A percentile compares a stretch with the other conserved stretches of the same genome.
Conservation (phyloP, 2,329 filamentous ascomycete genomes). For the Phaeosphaeriaceae sp. region DNA sequence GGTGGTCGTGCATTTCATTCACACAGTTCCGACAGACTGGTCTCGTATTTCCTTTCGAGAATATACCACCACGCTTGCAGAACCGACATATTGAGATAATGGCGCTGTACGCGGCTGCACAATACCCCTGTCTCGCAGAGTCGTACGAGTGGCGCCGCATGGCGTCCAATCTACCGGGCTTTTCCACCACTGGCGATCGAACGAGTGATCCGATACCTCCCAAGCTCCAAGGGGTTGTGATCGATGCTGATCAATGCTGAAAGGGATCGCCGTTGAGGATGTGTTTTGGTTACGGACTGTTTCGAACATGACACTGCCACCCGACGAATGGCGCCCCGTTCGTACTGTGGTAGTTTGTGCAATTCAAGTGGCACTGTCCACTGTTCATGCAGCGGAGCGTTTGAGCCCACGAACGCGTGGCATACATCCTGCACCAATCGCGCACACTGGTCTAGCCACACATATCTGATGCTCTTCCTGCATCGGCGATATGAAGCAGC, state of each 20-base stretch:
- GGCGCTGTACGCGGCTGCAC: conserved; percentile 37
- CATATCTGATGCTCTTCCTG: neutral
- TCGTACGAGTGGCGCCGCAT: conserved; percentile 39
- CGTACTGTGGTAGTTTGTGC: conserved; percentile 12
- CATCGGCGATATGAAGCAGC: conserved; percentile 1
- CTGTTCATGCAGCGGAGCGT: conserved; percentile 11
- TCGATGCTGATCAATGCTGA: conserved; percentile 34
- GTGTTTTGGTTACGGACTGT: conserved; percentile 20
- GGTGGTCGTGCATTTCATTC: neutral
- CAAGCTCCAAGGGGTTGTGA: conserved; percentile 25
- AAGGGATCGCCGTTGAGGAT: conserved; percentile 22
- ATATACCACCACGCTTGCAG: conserved; percentile 12
- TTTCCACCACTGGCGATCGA: conserved; percentile 37
- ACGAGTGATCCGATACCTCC: conserved; percentile 21
- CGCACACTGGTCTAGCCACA: neutral
- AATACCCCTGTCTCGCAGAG: conserved; percentile 18
- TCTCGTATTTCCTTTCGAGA: conserved; percentile 8
- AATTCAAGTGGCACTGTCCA: conserved; percentile 12
- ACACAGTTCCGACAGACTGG: neutral
- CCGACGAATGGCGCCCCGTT: conserved; percentile 27
- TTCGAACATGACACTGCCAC: conserved; percentile 26
- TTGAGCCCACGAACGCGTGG: conserved; percentile 6
- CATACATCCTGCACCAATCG: neutral
- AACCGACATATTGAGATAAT: conserved; percentile 19
- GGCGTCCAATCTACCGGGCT: conserved; percentile 32